These are phyloP conservation scores for Lignosus rhinocerotis DNA, from an alignment of 1,284 basidiomycete genomes.

Conservation along the genomic window DNA sequence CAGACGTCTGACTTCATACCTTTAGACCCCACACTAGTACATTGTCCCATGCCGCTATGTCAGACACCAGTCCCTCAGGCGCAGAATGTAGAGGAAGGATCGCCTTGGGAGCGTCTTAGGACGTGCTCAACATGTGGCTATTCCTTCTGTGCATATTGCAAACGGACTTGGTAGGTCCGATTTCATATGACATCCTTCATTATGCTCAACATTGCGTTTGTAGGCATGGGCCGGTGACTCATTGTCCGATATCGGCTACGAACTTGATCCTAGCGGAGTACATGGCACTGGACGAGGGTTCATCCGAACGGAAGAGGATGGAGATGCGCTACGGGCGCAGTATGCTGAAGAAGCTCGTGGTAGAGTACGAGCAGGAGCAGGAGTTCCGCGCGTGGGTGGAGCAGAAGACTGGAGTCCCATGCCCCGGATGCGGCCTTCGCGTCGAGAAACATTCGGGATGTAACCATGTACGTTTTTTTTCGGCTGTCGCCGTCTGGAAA, in stretches of 20 bases:
- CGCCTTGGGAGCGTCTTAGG: conserved; percentile 68
- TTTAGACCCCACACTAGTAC: conserved; percentile 71
- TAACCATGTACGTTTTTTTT: conserved; percentile 60
- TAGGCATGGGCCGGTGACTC: conserved; percentile 74
- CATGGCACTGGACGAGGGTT: conserved; percentile 50
- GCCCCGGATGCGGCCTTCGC: conserved; percentile 66
- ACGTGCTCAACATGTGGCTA: conserved; percentile 67
- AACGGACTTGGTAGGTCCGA: conserved; percentile 60
- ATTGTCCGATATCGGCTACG: conserved; percentile 63
- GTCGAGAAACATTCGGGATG: conserved; percentile 79
- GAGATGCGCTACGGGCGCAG: conserved; percentile 64
- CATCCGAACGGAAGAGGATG: conserved; percentile 45
- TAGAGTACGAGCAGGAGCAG: conserved; percentile 63
- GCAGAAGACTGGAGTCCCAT: conserved; percentile 55
- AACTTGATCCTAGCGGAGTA: conserved; percentile 66
- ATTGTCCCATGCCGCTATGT: conserved; percentile 74
- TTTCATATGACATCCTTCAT: conserved; percentile 5
- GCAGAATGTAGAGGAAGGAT: conserved; percentile 46
- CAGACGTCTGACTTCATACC: not conserved
- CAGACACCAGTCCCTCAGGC: conserved; percentile 67
- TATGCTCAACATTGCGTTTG: conserved; percentile 4
- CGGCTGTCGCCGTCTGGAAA: conserved; percentile 1
- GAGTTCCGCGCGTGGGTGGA: conserved; percentile 67
- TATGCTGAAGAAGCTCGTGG: conserved; percentile 58
- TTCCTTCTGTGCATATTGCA: conserved; percentile 75